Evolutionary conservation across 2,329 filamentous ascomycete genomes (phyloP).

Genomic region (Claviceps citrina): DNA sequence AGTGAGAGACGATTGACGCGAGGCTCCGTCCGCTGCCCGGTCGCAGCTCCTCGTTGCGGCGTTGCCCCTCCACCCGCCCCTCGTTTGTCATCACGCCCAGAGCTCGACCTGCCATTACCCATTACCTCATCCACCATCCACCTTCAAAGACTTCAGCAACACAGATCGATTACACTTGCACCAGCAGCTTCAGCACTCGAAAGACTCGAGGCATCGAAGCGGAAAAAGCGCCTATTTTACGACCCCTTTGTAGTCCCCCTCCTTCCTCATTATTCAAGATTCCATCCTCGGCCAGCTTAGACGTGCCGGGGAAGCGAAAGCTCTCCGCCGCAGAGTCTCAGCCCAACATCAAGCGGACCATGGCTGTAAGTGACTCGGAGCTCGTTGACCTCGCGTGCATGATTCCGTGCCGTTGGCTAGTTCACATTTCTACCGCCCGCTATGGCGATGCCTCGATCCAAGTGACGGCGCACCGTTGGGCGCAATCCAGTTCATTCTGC

Average conservation of each 20-base stretch:
- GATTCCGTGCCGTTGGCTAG: background rate
- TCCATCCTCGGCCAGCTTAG: conserved; percentile 18
- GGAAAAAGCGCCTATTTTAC: background rate
- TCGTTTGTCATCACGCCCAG: conserved; percentile 6
- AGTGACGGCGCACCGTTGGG: background rate
- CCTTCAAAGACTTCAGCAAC: background rate
- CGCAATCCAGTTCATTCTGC: conserved; percentile 3
- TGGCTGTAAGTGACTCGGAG: conserved; percentile 37
- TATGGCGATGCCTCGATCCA: background rate
- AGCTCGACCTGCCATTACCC: background rate
- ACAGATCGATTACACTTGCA: background rate
- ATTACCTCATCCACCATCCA: conserved; percentile 6
- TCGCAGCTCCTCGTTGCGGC: too few relatives aligned
- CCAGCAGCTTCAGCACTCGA: background rate
- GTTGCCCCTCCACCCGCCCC: background rate
- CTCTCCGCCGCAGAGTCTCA: conserved; percentile 44
- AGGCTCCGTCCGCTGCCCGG: too few relatives aligned
- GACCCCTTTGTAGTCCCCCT: background rate
- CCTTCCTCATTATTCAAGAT: conserved; percentile 16
- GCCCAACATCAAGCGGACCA: conserved; percentile 42
- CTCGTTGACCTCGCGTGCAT: background rate
- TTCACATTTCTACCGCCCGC: background rate
- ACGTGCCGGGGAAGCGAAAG: conserved; percentile 54
- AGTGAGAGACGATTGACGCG: too few relatives aligned
- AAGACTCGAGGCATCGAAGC: background rate